These are phyloP conservation scores for Setomelanomma holmii DNA, from an alignment of 2,329 filamentous ascomycete genomes.

Conservation along the genomic window DNA sequence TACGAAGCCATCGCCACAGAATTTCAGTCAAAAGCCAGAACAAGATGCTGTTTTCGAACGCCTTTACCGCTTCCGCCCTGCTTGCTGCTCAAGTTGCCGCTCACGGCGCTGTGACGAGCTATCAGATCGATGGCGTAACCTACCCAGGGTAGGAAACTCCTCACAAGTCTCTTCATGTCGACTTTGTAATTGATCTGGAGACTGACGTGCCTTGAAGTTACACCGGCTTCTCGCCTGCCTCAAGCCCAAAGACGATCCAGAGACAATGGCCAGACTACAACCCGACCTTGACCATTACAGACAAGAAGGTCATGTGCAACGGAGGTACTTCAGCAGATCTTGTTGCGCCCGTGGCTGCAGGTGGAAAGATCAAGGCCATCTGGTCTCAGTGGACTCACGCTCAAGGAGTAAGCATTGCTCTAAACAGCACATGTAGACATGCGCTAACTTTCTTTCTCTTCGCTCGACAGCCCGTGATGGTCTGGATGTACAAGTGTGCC, in stretches of 20 bases:
- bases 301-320: conserved; percentile 63
- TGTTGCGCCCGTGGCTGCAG: conserved; percentile 57
- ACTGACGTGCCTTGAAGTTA: conserved; percentile 55
- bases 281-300: conserved; percentile 58
- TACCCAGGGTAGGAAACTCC: conserved; percentile 38
- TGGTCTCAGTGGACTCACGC: conserved; percentile 67
- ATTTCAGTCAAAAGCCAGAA: neutral
- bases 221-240: conserved; percentile 59
- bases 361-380: conserved; percentile 59
- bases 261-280: conserved; percentile 66
- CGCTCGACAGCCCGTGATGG: conserved; percentile 68
- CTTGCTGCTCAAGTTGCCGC: conserved; percentile 40
- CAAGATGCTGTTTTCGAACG: conserved; percentile 48
- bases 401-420: too few species aligned
- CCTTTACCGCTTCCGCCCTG: conserved; percentile 43
- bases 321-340: conserved; percentile 53
- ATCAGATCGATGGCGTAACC: conserved; percentile 41
- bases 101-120: conserved; percentile 47
- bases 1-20: neutral
- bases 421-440: too few species aligned
- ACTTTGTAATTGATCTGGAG: too few species aligned
- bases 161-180: too few species aligned
- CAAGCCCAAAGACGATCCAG: conserved; percentile 61
- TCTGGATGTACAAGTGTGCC: conserved; percentile 61
- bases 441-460: too few species aligned